Conservation (phyloP, 1,284 basidiomycete species). For the Melampsora americana region DNA sequence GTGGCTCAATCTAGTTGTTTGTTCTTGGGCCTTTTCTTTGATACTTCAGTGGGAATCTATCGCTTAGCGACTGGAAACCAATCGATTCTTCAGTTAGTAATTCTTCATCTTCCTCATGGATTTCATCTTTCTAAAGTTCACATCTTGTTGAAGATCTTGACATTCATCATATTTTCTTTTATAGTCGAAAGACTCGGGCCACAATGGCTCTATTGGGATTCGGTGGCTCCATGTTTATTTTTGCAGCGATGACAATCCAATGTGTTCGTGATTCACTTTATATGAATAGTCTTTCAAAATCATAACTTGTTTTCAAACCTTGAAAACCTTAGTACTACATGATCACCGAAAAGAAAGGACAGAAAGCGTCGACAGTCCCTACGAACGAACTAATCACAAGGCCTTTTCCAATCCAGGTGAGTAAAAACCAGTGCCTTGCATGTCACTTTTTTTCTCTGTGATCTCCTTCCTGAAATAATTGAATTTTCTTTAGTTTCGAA, state of each 20-base stretch:
- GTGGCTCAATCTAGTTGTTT: slow-evolving; percentile 7
- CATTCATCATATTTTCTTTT: not conserved
- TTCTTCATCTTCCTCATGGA: no score
- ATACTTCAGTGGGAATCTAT: not conserved
- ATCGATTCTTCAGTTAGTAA: not conserved
- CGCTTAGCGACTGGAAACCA: not conserved
- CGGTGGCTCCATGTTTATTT: not conserved
- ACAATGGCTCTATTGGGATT: not conserved
- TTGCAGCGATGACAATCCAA: slow-evolving; percentile 4
- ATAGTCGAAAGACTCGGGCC: not conserved
- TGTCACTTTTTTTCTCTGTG: no score
- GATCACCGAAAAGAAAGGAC: slow-evolving; percentile 4
- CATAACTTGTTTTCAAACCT: not conserved
- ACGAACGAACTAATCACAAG: not conserved
- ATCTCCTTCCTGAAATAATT: no score
- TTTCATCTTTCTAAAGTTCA: not conserved
- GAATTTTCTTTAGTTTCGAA: no score
- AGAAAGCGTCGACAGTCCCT: not conserved
- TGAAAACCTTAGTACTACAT: not conserved
- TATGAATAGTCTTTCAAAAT: not conserved
- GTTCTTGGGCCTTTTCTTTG: not conserved
- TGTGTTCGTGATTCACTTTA: not conserved
- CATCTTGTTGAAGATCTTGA: not conserved
- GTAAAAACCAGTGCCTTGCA: no score
- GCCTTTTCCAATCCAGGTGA: not conserved